Evolutionary conservation across 345 rosid genomes (phyloP).

Genomic region (Mercurialis annua): DNA sequence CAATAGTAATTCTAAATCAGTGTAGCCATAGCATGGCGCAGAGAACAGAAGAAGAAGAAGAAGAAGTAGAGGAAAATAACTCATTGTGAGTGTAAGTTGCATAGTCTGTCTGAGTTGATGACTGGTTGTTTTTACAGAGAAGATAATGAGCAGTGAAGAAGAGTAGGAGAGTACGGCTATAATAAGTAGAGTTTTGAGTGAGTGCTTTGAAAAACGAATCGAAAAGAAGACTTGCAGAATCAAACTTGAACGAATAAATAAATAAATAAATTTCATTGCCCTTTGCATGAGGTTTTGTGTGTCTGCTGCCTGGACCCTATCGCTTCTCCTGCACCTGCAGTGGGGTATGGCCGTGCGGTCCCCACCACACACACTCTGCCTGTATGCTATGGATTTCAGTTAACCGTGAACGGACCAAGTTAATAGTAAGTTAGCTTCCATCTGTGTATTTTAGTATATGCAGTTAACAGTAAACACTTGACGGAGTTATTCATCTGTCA

Average conservation of each 20-base stretch:
- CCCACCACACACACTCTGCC: neutral
- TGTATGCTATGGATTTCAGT: constrained; percentile 15
- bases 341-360: neutral
- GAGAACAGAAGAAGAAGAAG: constrained; percentile 22
- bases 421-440: constrained; percentile 5
- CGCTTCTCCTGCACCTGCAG: constrained; percentile 8
- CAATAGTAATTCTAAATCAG: constrained; percentile 56
- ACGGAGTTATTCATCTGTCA: constrained; percentile 15
- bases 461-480: neutral
- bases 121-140: neutral
- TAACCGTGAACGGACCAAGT: neutral
- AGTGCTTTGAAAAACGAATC: constrained; percentile 34
- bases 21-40: constrained; percentile 30
- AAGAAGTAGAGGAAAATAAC: constrained; percentile 11
- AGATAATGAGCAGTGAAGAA: neutral
- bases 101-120: neutral
- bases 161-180: constrained; percentile 15
- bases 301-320: neutral
- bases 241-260: constrained; percentile 24
- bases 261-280: neutral
- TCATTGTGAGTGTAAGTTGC: constrained; percentile 23
- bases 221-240: constrained; percentile 34
- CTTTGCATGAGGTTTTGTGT: constrained; percentile 18
- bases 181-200: constrained; percentile 28
- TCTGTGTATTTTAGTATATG: neutral